These are phyloP conservation scores for Dimocarpus longan DNA, from an alignment of 345 rosid species.

Conservation along the genomic window DNA sequence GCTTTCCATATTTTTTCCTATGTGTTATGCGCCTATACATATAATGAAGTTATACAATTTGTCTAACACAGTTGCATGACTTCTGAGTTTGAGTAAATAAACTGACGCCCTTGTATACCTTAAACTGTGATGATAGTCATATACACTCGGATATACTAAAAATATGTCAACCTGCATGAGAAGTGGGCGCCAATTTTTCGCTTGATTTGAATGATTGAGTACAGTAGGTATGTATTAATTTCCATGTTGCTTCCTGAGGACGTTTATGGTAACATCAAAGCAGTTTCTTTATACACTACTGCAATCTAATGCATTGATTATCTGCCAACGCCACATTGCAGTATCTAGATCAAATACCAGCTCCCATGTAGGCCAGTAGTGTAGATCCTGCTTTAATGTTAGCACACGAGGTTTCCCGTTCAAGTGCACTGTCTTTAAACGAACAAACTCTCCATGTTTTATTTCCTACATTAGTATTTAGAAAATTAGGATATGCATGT, in stretches of 20 bases:
- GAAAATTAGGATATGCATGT: not conserved
- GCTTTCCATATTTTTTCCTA: not conserved
- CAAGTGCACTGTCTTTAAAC: constrained; percentile 77
- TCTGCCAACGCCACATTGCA: constrained; percentile 69
- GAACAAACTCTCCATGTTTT: constrained; percentile 83
- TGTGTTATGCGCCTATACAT: not conserved
- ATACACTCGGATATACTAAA: not conserved
- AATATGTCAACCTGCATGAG: not conserved
- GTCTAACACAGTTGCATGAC: not conserved
- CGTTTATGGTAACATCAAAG: not conserved
- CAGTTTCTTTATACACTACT: not conserved
- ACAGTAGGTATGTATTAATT: not conserved
- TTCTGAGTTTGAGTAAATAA: not conserved
- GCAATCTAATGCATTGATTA: constrained; percentile 56
- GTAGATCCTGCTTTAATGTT: constrained; percentile 90
- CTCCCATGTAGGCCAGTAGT: constrained; percentile 97
- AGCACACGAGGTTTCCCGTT: constrained; percentile 89
- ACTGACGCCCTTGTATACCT: not conserved
- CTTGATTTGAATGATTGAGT: no score
- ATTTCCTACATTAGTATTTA: constrained; percentile 55
- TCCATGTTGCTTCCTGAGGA: no score
- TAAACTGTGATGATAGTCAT: not conserved
- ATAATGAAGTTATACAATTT: not conserved
- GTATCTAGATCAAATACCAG: constrained; percentile 73
- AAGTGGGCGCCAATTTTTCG: not conserved